These are phyloP conservation scores for Teunomyces atbi DNA, from an alignment of 805 yeast species.

Conservation along the genomic window DNA sequence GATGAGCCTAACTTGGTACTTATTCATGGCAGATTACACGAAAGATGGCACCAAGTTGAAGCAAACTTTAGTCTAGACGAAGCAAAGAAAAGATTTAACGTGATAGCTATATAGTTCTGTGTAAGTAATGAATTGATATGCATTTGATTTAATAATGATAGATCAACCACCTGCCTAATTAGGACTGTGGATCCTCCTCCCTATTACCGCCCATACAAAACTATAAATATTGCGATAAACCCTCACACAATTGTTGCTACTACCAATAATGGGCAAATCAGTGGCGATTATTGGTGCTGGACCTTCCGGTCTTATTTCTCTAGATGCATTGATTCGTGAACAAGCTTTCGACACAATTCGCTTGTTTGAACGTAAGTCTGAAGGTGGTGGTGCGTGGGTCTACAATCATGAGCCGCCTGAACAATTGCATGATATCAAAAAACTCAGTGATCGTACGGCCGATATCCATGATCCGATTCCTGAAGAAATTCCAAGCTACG, in stretches of 20 bases:
- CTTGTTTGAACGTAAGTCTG: constrained; percentile 18
- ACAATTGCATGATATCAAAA: constrained; percentile 12
- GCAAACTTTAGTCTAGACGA: constrained; percentile 22
- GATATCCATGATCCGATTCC: constrained; percentile 13
- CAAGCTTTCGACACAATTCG: constrained; percentile 13
- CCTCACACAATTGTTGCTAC: not conserved
- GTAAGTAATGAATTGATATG: not conserved
- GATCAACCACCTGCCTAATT: not conserved
- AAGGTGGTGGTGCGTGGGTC: constrained; percentile 23
- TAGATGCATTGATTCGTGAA: constrained; percentile 19
- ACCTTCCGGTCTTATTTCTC: constrained; percentile 22
- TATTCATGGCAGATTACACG: constrained; percentile 39
- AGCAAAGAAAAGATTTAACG: constrained; percentile 17
- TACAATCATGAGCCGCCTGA: constrained; percentile 19
- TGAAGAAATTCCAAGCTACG: constrained; percentile 14
- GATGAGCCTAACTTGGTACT: constrained; percentile 39
- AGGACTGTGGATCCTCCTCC: constrained; percentile 1
- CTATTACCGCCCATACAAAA: not conserved
- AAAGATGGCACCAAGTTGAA: constrained; percentile 38
- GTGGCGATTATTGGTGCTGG: constrained; percentile 27
- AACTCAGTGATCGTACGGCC: constrained; percentile 11
- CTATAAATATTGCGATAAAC: not conserved
- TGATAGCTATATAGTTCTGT: not conserved
- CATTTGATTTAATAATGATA: not conserved
- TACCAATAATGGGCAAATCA: constrained; percentile 6